A percentile compares a stretch with the other conserved stretches of the same genome.
These are phyloP conservation scores for Leccinum arenicola DNA, from an alignment of 768 basidiomycete genomes.

Conservation along the genomic window DNA sequence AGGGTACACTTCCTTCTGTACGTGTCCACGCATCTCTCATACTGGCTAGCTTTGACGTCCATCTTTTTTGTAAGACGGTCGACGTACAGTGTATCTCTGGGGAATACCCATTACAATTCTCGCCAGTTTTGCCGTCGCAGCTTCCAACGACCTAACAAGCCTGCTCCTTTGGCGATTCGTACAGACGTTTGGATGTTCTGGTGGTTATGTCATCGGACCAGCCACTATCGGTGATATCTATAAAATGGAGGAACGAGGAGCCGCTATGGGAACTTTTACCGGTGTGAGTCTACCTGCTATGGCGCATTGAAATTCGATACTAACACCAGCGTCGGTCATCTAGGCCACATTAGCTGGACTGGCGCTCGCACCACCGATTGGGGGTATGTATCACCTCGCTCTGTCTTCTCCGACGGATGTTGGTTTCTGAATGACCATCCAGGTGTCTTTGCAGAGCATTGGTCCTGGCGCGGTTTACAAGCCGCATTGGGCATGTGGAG, in stretches of 20 bases:
- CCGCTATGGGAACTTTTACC: conserved; percentile 58
- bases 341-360: conserved; percentile 54
- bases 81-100: conserved; percentile 55
- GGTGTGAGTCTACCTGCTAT: conserved; percentile 34
- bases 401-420: background rate
- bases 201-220: conserved; percentile 52
- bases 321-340: background rate
- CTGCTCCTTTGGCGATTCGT: conserved; percentile 63
- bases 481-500: conserved; percentile 40
- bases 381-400: conserved; percentile 36
- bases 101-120: conserved; percentile 58
- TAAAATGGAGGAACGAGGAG: conserved; percentile 56
- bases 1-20: conserved; percentile 50
- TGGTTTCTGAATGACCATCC: background rate
- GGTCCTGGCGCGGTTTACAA: conserved; percentile 68
- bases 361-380: conserved; percentile 56
- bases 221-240: conserved; percentile 69
- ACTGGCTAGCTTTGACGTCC: background rate
- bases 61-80: conserved; percentile 49
- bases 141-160: conserved; percentile 37
- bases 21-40: conserved; percentile 11
- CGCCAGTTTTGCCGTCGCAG: conserved; percentile 59
- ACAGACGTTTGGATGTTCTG: conserved; percentile 63
- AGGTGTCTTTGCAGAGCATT: conserved; percentile 54
- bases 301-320: background rate